Conservation (phyloP, 2,329 filamentous ascomycete species). For the Clarireedia monteithiana region DNA sequence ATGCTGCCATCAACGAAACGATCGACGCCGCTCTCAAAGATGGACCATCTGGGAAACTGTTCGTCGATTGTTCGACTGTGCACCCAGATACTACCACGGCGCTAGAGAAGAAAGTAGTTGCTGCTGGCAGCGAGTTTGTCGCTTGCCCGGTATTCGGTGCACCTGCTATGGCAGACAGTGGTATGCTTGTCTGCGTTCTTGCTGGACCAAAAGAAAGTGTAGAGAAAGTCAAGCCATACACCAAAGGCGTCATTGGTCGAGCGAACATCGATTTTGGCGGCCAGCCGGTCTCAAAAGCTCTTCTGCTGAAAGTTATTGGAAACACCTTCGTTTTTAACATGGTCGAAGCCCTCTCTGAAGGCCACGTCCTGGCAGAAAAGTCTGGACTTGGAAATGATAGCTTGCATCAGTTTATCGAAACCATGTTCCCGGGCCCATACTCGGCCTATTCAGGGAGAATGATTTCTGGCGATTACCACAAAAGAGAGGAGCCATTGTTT, state of each 20-base stretch:
- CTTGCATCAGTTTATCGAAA: constrained; percentile 63
- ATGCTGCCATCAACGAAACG: constrained; percentile 60
- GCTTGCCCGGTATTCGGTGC: constrained; percentile 66
- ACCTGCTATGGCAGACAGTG: constrained; percentile 61
- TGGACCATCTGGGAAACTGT: constrained; percentile 61
- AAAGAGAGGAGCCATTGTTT: constrained; percentile 72
- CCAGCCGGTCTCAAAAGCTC: constrained; percentile 58
- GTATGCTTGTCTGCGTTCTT: constrained; percentile 64
- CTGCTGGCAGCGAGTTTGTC: constrained; percentile 63
- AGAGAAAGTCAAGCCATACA: constrained; percentile 59
- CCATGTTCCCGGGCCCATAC: constrained; percentile 70
- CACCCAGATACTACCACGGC: constrained; percentile 72
- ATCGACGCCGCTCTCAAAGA: constrained; percentile 48
- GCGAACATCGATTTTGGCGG: constrained; percentile 63
- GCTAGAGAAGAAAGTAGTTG: constrained; percentile 49
- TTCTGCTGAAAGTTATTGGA: constrained; percentile 70
- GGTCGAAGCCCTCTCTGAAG: constrained; percentile 67
- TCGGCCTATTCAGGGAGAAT: constrained; percentile 68
- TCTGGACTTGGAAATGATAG: constrained; percentile 63
- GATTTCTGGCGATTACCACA: constrained; percentile 67
- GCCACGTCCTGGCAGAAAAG: constrained; percentile 73
- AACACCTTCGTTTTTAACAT: constrained; percentile 80
- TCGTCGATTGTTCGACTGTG: constrained; percentile 83
- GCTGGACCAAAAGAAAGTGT: constrained; percentile 57
- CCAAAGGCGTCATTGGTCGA: constrained; percentile 63